Evolutionary conservation across 768 basidiomycete species (phyloP), one percentile per base, ranked within the genome.

Genomic region (Paxillus involutus): DNA sequence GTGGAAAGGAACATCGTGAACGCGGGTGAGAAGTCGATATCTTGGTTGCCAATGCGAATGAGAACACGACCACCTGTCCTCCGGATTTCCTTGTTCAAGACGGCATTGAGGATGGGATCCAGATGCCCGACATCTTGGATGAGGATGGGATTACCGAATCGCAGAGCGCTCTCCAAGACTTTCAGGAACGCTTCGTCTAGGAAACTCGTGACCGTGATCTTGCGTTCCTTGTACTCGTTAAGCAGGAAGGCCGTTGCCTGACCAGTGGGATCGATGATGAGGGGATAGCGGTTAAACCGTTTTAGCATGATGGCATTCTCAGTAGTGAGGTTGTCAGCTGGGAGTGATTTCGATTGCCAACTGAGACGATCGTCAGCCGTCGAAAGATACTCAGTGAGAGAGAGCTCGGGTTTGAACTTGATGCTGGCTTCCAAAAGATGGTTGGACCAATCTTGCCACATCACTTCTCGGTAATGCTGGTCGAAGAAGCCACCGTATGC

Each of bases 231-330:
- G 79, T 95, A 95, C 66, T 97, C 91, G 63, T 96, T 95, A 59
- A 94, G 79, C 48, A 99, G 74, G 84, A 94, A 99, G 10, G 86
- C 82, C 0, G 94, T 95, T 6, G 97, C 97, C 68, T 99, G 97
- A 14, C 95, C 97, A 4, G 96, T 97, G 5, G 97, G 97, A 68
- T 99, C 97, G 63, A 99, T 93, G 53, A 99, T 91, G 47, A 98
- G 83, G 7, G 97, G 97, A 71, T 98, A 98, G 17, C 97, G 91
- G 64, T 93, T 92, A 82, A 94, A 98, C 46, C 94, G 87, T 67
- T 96, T 94, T 66, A 99, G 84, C 94, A 98, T 98, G 72, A 98
- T 94, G n/a, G 97, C 97, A 67, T 99, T 99, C 75, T 98, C 97
- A 1, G 91, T 93, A 60, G 94, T 98, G 43, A 99, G 77, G 58